Evolutionary conservation across 2,329 filamentous ascomycete species (phyloP), one percentile per base, ranked within the genome.

Genomic region (Aspergillus sergii): DNA sequence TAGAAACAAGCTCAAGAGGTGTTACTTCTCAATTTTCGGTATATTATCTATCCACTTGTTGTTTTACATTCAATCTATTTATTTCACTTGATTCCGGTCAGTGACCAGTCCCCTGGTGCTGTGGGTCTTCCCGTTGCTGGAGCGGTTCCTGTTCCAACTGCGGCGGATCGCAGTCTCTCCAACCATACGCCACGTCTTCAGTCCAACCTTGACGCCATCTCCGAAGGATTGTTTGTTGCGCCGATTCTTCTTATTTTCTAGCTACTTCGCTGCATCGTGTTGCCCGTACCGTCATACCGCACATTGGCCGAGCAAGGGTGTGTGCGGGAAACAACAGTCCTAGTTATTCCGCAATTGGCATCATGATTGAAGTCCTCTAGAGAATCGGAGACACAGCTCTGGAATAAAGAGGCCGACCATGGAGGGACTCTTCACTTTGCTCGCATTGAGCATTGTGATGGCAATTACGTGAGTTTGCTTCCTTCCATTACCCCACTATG

Each of bases 401-500:
- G 64, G 63, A 61, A 66, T 68, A 56, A 41, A 71, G 68, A 64
- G 84, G 83, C 80, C 65, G 64, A 76, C 60, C 64, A 82, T 87
- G 85, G 86, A 88, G 78, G 88, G 88, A 71, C 81, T 90, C 53
- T 84, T 89, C 69, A 88, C 87, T 73, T 77, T 90, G 82, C 84
- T 90, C 79, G 80, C 83, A 43, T 74, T 90, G 82, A 86, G 88
- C 85, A 80, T 83, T 66, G 83, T 89, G 68, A 90, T 90, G 88
- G 87, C 85, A 64, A 78, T 84, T 73, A 87, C 87, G 86, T 89
- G 77, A 79, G 85, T 75, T 53, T 51, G 21, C 39, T 54, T 41
- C 36, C 16, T 45, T 53, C n/a, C 28, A 39, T 26, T 56, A 21
- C 50, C 48, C 57, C 21, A 9, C 43, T 48, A n/a, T n/a, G 26